Conservation (phyloP, 352 stramenopile species). For the Pythium biforme region DNA sequence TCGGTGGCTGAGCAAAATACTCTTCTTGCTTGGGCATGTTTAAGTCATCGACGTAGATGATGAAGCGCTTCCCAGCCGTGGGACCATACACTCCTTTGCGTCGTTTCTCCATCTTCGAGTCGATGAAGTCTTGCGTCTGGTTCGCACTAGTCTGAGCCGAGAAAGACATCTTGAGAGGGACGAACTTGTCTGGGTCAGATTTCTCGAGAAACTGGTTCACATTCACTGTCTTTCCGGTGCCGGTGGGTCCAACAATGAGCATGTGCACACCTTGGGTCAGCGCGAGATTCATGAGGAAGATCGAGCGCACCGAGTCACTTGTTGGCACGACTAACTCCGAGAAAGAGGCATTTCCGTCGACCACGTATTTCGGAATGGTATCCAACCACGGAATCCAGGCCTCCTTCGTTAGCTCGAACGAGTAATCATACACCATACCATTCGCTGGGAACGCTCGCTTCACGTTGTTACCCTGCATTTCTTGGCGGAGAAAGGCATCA, state of each 20-base stretch:
- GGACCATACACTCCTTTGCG: constrained; percentile 93
- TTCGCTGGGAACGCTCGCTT: constrained; percentile 54
- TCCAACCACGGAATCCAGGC: constrained; percentile 91
- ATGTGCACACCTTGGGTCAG: constrained; percentile 85
- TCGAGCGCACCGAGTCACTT: constrained; percentile 91
- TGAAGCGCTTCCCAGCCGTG: constrained; percentile 88
- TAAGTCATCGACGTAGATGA: constrained; percentile 94
- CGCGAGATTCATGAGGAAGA: constrained; percentile 89
- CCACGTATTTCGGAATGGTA: constrained; percentile 79
- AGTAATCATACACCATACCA: constrained; percentile 90
- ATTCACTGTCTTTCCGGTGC: constrained; percentile 95
- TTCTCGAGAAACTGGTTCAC: constrained; percentile 91
- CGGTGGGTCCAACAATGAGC: constrained; percentile 92
- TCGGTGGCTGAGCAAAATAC: constrained; percentile 93
- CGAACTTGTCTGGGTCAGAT: constrained; percentile 86
- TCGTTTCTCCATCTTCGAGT: constrained; percentile 93
- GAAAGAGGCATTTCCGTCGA: constrained; percentile 80
- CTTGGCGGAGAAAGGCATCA: constrained; percentile 82
- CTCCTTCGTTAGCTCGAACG: constrained; percentile 79
- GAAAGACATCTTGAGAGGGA: constrained; percentile 92
- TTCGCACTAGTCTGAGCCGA: constrained; percentile 92
- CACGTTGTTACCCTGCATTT: constrained; percentile 65
- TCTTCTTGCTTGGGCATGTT: constrained; percentile 96
- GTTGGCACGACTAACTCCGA: constrained; percentile 93
- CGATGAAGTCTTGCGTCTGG: constrained; percentile 93